phyloP scores from a whole-genome alignment of 129 eudicot genomes.

The Artemisia annua region DNA sequence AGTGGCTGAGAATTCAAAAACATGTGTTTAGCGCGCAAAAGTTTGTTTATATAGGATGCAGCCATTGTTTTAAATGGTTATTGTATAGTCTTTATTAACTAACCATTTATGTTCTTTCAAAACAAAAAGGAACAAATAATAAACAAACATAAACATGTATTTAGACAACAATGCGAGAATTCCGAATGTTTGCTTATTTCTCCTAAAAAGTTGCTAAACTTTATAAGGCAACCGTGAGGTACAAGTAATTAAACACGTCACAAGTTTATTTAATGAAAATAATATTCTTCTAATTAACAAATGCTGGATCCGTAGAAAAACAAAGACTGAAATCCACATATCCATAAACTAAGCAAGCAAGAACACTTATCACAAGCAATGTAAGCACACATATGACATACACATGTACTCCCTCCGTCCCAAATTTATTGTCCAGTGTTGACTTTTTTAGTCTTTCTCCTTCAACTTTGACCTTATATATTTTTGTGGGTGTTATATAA shows the following conservation, averaged over 20 bases:
- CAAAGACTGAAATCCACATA: background rate
- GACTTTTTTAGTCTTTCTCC: too few relatives aligned
- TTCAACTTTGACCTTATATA: too few relatives aligned
- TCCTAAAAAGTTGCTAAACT: conserved; percentile 19
- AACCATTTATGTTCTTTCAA: background rate
- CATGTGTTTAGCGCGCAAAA: too few relatives aligned
- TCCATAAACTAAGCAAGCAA: conserved; percentile 7
- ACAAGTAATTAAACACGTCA: conserved; percentile 17
- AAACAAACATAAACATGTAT: too few relatives aligned
- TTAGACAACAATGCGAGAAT: conserved; percentile 31
- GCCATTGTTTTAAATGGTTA: too few relatives aligned
- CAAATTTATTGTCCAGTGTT: too few relatives aligned
- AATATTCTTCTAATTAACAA: background rate
- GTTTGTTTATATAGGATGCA: too few relatives aligned
- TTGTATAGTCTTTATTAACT: background rate
- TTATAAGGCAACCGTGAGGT: conserved; percentile 16
- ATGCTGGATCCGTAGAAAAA: too few relatives aligned
- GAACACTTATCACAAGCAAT: background rate
- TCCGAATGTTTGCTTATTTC: conserved; percentile 20
- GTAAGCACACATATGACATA: background rate
- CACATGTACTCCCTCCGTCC: too few relatives aligned
- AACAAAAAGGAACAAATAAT: too few relatives aligned
- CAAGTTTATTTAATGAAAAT: background rate
- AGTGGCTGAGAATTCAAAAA: too few relatives aligned
- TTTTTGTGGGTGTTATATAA: too few relatives aligned